These are phyloP conservation scores for Musa schizocarpa DNA, from an alignment of 176 grass and related monocot species.

Conservation along the genomic window DNA sequence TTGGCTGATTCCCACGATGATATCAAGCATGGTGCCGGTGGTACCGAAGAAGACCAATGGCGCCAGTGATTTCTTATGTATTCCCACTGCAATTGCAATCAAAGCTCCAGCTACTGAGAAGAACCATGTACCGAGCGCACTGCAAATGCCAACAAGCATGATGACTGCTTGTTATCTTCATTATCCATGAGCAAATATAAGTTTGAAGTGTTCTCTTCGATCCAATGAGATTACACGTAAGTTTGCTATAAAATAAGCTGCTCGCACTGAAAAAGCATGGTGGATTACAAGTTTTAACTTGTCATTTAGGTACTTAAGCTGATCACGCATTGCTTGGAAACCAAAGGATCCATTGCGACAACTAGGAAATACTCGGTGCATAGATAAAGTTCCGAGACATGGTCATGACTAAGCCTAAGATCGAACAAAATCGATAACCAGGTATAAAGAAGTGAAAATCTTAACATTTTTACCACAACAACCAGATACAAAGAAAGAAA, in stretches of 20 bases:
- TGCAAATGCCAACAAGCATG: slow-evolving; percentile 25
- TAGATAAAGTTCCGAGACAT: too few relatives aligned
- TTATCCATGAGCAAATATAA: too few relatives aligned
- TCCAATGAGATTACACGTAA: too few relatives aligned
- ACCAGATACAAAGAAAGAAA: too few relatives aligned
- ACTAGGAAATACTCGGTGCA: too few relatives aligned
- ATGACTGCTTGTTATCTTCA: too few relatives aligned
- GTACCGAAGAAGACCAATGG: slow-evolving; percentile 84
- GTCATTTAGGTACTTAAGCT: too few relatives aligned
- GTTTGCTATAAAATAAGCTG: neutral
- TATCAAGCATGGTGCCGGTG: slow-evolving; percentile 96
- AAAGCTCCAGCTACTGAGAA: too few relatives aligned
- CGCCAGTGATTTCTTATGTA: slow-evolving; percentile 75
- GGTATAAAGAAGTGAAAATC: neutral
- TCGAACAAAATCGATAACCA: neutral
- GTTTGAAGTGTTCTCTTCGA: too few relatives aligned
- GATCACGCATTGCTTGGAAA: too few relatives aligned
- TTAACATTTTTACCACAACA: neutral
- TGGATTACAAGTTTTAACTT: neutral
- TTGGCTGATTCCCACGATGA: slow-evolving; percentile 85
- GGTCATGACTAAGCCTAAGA: too few relatives aligned
- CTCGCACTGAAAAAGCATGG: slow-evolving; percentile 4
- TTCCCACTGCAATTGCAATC: slow-evolving; percentile 83
- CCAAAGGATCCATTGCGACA: too few relatives aligned
- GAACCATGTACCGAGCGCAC: slow-evolving; percentile 51